Evolutionary conservation across 2,329 filamentous ascomycete species (phyloP).

Genomic region (Paracorniculantispora psalliotae): DNA sequence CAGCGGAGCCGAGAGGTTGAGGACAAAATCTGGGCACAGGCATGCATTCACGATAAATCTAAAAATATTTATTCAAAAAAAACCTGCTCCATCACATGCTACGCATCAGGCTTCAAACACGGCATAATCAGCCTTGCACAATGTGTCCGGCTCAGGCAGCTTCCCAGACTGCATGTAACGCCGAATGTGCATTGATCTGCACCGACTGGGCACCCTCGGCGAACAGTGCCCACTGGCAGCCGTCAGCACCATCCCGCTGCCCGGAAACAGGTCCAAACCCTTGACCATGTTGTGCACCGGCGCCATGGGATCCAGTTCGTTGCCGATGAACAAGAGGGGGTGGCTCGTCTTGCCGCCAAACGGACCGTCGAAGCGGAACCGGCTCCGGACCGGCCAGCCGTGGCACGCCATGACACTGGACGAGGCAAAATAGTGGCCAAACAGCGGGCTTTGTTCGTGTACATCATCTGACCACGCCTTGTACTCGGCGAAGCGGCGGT

Average conservation of each 20-base stretch:
- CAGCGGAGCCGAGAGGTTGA: too few species aligned
- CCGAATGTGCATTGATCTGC: background rate
- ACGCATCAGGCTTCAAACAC: background rate
- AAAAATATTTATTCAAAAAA: too few species aligned
- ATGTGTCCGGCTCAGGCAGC: background rate
- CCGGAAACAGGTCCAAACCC: background rate
- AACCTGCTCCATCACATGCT: too few species aligned
- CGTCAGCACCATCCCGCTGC: background rate
- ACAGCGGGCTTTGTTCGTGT: background rate
- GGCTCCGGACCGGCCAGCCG: background rate
- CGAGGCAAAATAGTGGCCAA: background rate
- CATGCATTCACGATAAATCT: too few species aligned
- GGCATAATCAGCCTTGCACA: background rate
- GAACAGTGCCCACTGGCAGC: background rate
- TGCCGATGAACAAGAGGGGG: background rate
- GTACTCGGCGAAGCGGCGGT: background rate
- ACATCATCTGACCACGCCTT: background rate
- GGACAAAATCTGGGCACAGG: too few species aligned
- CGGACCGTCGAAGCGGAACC: background rate
- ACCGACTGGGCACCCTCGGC: background rate
- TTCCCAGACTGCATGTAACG: background rate
- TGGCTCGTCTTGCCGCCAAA: background rate
- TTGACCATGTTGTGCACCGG: background rate
- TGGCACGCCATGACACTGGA: background rate
- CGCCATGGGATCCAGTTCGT: background rate